Conservation (phyloP, 108 stramenopile species). For the Fistulifera solaris region DNA sequence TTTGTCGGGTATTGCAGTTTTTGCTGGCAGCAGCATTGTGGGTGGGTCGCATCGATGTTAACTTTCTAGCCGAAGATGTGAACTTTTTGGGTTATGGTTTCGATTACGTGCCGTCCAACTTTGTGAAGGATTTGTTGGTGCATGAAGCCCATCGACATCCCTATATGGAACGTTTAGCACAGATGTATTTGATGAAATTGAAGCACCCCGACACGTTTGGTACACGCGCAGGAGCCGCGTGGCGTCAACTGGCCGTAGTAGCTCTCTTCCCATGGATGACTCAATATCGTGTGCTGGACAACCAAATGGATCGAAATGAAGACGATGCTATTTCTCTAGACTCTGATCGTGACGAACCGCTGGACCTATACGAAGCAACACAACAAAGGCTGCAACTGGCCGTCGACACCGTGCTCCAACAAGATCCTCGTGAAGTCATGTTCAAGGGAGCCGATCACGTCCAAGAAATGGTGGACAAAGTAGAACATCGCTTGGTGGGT, state of each 20-base stretch:
- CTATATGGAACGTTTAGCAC: slow-evolving; percentile 41
- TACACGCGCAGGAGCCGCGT: slow-evolving; percentile 31
- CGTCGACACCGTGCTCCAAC: too few relatives aligned
- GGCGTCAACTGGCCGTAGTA: slow-evolving; percentile 33
- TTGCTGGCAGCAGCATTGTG: slow-evolving; percentile 18
- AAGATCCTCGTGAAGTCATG: too few relatives aligned
- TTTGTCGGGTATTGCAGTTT: slow-evolving; percentile 19
- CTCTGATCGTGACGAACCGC: too few relatives aligned
- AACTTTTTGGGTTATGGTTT: slow-evolving; percentile 7
- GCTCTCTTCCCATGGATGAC: slow-evolving; percentile 46
- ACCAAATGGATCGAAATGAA: too few relatives aligned
- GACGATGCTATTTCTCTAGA: too few relatives aligned
- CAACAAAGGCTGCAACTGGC: too few relatives aligned
- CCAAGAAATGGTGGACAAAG: too few relatives aligned
- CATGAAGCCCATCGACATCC: slow-evolving; percentile 57
- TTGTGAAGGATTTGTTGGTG: slow-evolving; percentile 3
- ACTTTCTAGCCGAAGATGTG: slow-evolving; percentile 11
- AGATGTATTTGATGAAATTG: slow-evolving; percentile 59
- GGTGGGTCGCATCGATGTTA: slow-evolving; percentile 33
- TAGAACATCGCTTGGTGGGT: too few relatives aligned
- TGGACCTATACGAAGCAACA: too few relatives aligned
- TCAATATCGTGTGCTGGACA: slow-evolving; percentile 25
- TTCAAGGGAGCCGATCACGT: too few relatives aligned
- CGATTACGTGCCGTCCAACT: slow-evolving; percentile 5
- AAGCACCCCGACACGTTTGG: slow-evolving; percentile 41